Conservation (phyloP, 2,329 filamentous ascomycete species). For the Fusarium pseudonygamai region DNA sequence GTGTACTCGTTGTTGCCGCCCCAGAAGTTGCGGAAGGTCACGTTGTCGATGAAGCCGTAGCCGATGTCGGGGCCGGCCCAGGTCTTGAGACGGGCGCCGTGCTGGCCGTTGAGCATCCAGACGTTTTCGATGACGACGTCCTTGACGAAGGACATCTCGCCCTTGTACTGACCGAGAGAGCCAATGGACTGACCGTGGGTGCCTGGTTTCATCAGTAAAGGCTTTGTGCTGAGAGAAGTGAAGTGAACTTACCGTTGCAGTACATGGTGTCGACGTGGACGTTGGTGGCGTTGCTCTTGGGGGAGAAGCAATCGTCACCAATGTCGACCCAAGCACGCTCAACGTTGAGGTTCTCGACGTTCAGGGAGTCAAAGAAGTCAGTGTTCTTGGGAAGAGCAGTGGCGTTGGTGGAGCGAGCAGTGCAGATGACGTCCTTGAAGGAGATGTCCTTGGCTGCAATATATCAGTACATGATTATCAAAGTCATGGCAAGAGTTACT, state of each 20-base stretch:
- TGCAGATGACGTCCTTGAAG: slow-evolving; percentile 38
- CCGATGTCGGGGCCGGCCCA: slow-evolving; percentile 38
- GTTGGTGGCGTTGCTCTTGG: slow-evolving; percentile 39
- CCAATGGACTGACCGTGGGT: slow-evolving; percentile 39
- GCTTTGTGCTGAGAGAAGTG: fast-evolving
- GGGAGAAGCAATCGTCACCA: slow-evolving; percentile 41
- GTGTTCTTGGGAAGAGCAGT: slow-evolving; percentile 39
- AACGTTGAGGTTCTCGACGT: slow-evolving; percentile 31
- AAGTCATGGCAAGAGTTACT: fast-evolving
- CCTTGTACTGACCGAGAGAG: slow-evolving; percentile 38
- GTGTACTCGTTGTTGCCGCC: slow-evolving; percentile 39
- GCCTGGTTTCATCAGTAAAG: neutral
- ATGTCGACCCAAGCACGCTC: slow-evolving; percentile 40
- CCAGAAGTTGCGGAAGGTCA: slow-evolving; percentile 42
- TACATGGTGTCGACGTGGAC: slow-evolving; percentile 39
- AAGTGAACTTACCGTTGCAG: slow-evolving; percentile 30
- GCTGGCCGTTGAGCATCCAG: slow-evolving; percentile 41
- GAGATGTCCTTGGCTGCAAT: slow-evolving; percentile 31
- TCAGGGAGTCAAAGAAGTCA: slow-evolving; percentile 40
- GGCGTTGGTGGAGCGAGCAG: slow-evolving; percentile 37
- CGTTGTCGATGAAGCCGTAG: slow-evolving; percentile 39
- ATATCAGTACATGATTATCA: neutral
- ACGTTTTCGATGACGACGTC: slow-evolving; percentile 41
- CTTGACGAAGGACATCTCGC: slow-evolving; percentile 38
- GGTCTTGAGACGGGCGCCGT: slow-evolving; percentile 39